Base-by-base conservation (phyloP, 352 stramenopile genomes). In the Globisporangium canariense region DNA sequence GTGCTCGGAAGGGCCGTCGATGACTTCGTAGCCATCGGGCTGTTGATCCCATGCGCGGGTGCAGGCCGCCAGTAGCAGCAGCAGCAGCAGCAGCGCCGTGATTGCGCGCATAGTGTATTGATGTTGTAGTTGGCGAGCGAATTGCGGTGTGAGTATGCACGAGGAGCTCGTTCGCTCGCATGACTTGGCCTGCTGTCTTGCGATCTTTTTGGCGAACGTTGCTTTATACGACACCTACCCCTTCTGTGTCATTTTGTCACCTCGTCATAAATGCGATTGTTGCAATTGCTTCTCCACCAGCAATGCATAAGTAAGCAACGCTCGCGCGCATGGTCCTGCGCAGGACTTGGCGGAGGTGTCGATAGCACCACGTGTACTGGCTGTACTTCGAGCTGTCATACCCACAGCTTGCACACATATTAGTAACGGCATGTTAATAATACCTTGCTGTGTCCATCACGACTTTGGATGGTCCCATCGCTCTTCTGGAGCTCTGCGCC, bases 1-100 rank as follows among this genome's bases (percentile, higher is more conserved):
- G 13, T 60, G 47, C 0, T 68, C 56, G 20, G 14, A 46, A 4
- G 85, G 84, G 1, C 79, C 84, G 60, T 95, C 76, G 62, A 93
- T 88, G 34, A 95, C 65, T 73, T 95, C 81, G 64, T 91, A 95
- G 18, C 85, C 84, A 45, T 91, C 74, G 10, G 86, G 86, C 75
- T 91, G 82, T 32, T 69, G 69, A 53, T 95, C 86, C 86, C 86
- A 93, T 38, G 72, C 81, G 10, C 16, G 18, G 10, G 22, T 25
- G 22, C 22, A 25, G 22, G 22, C 22, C 22, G 1, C 22, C 22
- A 57, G 28, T 6, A 45, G 6, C 57, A 3, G 25, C 50, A 68
- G 28, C 57, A 3, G 25, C 50, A 68, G 28, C 54, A 63, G 38
- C 14, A 80, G 41, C 20, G 30, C 34, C 38, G 9, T 45, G 41